A percentile compares a stretch with the other conserved stretches of the same genome.
Conservation (phyloP, 371 early-diverging fungal genomes). For the Rhizopus sp. region DNA sequence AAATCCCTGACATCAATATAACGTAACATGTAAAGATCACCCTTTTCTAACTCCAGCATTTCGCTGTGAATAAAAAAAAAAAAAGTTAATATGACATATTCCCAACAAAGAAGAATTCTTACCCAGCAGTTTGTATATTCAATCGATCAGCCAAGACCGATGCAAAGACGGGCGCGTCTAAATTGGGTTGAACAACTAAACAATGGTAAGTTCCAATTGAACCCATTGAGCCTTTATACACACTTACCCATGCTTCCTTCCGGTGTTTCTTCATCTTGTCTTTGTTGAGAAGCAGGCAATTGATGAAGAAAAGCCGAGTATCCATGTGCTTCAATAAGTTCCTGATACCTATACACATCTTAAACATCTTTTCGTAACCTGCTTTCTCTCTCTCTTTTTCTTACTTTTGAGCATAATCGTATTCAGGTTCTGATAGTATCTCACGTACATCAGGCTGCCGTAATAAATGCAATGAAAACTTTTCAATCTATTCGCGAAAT, state of each 20-base stretch:
- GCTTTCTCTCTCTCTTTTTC: not conserved
- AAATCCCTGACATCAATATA: slow-evolving; percentile 25
- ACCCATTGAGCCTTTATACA: not conserved
- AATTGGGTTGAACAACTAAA: slow-evolving; percentile 65
- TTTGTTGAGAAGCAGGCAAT: slow-evolving; percentile 58
- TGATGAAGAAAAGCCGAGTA: slow-evolving; percentile 56
- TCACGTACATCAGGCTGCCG: slow-evolving; percentile 28
- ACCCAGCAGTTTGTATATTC: slow-evolving; percentile 18
- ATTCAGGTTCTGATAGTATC: slow-evolving; percentile 51
- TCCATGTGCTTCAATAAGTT: slow-evolving; percentile 44
- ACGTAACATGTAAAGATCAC: slow-evolving; percentile 30
- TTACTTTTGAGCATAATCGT: slow-evolving; percentile 54
- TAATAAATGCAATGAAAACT: slow-evolving; percentile 44
- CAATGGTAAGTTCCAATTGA: not conserved
- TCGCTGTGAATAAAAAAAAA: not conserved
- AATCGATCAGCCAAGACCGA: slow-evolving; percentile 61
- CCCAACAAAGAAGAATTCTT: slow-evolving; percentile 6
- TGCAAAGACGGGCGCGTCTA: slow-evolving; percentile 77
- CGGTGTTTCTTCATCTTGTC: slow-evolving; percentile 47
- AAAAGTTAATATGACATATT: not conserved
- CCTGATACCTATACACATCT: slow-evolving; percentile 30
- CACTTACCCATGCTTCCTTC: slow-evolving; percentile 39
- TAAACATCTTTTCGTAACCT: not conserved
- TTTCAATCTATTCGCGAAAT: slow-evolving; percentile 47
- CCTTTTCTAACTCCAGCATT: slow-evolving; percentile 3